These are phyloP conservation scores for Rhodotorula toruloides DNA, from an alignment of 768 basidiomycete genomes.

Conservation along the genomic window DNA sequence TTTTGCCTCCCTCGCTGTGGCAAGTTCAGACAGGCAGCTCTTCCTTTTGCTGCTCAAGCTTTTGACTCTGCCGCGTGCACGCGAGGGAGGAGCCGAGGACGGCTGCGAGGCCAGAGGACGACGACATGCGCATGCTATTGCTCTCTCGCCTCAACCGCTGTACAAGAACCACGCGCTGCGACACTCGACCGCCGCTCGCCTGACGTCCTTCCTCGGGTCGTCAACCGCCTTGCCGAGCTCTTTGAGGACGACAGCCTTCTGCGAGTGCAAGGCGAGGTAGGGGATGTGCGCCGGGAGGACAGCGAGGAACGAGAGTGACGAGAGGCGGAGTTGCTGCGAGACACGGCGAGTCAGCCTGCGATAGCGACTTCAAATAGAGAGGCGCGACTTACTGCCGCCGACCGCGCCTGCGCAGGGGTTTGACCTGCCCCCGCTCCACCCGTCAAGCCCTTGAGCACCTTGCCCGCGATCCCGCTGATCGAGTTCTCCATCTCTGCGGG, in stretches of 20 bases:
- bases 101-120: too few species aligned
- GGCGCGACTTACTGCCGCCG: slow-evolving; percentile 14
- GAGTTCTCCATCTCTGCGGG: slow-evolving; percentile 58
- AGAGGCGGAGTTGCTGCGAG: slow-evolving; percentile 65
- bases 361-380: not conserved
- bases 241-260: slow-evolving; percentile 66
- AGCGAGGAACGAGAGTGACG: slow-evolving; percentile 69
- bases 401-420: slow-evolving; percentile 5
- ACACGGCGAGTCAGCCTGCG: not conserved
- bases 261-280: slow-evolving; percentile 75
- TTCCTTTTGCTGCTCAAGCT: too few species aligned
- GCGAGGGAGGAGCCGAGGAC: too few species aligned
- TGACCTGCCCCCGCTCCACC: not conserved
- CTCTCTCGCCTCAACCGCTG: not conserved
- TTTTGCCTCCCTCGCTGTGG: not conserved
- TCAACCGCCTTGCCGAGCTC: slow-evolving; percentile 72
- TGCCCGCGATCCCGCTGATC: slow-evolving; percentile 62
- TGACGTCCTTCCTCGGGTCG: slow-evolving; percentile 77
- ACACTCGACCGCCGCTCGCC: slow-evolving; percentile 83
- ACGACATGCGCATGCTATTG: not conserved
- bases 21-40: too few species aligned
- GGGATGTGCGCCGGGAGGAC: slow-evolving; percentile 69
- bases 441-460: slow-evolving; percentile 61
- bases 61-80: too few species aligned
- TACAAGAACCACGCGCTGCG: slow-evolving; percentile 49